phyloP scores from a whole-genome alignment of 2,329 filamentous ascomycete species.

The Pseudogymnoascus sp. region DNA sequence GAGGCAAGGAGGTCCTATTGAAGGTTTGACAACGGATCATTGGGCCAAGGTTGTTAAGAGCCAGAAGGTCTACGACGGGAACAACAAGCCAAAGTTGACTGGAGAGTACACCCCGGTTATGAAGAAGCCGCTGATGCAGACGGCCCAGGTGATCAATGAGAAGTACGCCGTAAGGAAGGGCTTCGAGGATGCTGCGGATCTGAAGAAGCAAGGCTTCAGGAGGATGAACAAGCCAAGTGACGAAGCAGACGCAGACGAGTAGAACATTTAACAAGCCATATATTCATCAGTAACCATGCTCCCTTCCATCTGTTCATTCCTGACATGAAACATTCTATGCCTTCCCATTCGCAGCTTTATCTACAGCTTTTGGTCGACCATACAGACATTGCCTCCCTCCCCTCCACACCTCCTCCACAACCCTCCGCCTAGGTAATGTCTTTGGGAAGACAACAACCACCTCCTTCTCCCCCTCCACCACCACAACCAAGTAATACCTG shows the following conservation, averaged over 20 bases:
- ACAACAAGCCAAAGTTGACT: slow-evolving; percentile 39
- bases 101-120: slow-evolving; percentile 50
- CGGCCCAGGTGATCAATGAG: slow-evolving; percentile 50
- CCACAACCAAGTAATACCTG: slow-evolving; percentile 77
- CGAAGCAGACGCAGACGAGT: slow-evolving; percentile 29
- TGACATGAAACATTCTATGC: slow-evolving; percentile 6
- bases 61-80: slow-evolving; percentile 45
- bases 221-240: slow-evolving; percentile 20
- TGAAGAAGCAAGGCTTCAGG: slow-evolving; percentile 27
- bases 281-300: slow-evolving; percentile 9
- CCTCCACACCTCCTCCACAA: slow-evolving; percentile 86
- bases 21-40: slow-evolving; percentile 16
- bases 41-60: slow-evolving; percentile 31
- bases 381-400: slow-evolving; percentile 76
- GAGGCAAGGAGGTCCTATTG: slow-evolving; percentile 28
- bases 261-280: slow-evolving; percentile 8
- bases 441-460: slow-evolving; percentile 91
- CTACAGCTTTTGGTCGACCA: slow-evolving; percentile 36
- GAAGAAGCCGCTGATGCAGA: slow-evolving; percentile 40
- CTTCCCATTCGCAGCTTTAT: slow-evolving; percentile 23
- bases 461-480: slow-evolving; percentile 81
- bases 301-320: slow-evolving; percentile 11
- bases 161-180: slow-evolving; percentile 55
- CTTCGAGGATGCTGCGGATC: slow-evolving; percentile 42
- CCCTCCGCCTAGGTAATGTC: slow-evolving; percentile 62